Evolutionary conservation across 352 stramenopile genomes (phyloP), one percentile per base, ranked within the genome.

Genomic region (Globisporangium solare): DNA sequence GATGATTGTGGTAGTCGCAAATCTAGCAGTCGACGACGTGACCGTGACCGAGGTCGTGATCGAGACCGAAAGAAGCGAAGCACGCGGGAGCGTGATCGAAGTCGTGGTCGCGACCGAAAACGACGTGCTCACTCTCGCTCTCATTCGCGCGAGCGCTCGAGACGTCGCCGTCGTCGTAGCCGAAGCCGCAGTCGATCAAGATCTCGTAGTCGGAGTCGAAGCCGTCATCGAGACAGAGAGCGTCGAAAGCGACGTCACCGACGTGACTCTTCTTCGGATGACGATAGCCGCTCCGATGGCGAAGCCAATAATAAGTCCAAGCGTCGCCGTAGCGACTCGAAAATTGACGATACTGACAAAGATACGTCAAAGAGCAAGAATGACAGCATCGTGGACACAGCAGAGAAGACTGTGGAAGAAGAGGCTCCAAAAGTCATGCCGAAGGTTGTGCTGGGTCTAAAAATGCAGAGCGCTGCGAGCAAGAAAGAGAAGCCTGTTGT

Each of bases 361-460:
- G 27, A 54, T 20, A 7, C 14, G 27, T 14, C 20, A 17, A n/a
- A 46, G 12, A n/a, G 12, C 11, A 50, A 55, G 21, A 59, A 47
- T 50, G 24, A 18, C 6, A 21, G 8, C 21, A 39, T 56, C 51
- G 6, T 46, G 27, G 21, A 31, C n/a, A 20, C 51, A 42, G 4
- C 51, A 22, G 40, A 41, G 20, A 49, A 11, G 6, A 1, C 17
- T 15, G 21, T 15, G 35, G 27, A 35, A 6, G 31, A 46, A 10
- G 14, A 41, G n/a, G 6, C 47, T 32, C 43, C 61, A 15, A 59
- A 50, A 24, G 51, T 60, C 17, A 54, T 63, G n/a, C 57, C 66
- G n/a, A 80, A 77, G 58, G 51, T 80, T 32, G 71, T 80, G 1
- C 60, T 84, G 47, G 74, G 72, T n/a, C 60, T 84, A 22, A 84